Evolutionary conservation across 441 rosid species (phyloP).

Genomic region (Rhodomyrtus psidioides): DNA sequence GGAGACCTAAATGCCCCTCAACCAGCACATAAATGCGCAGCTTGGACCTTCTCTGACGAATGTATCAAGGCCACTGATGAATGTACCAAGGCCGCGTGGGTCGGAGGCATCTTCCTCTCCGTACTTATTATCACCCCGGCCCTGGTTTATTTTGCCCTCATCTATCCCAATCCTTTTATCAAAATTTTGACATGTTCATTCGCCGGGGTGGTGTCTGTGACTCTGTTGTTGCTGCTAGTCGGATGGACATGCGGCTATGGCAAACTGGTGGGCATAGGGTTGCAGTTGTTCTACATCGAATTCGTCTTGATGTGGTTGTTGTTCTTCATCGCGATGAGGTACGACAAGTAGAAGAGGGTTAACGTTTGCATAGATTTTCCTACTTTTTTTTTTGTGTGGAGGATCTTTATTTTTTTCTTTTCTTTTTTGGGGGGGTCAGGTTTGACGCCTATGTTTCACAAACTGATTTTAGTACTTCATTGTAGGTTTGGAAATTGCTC

Average conservation of each 20-base stretch:
- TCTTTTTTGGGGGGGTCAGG: too few relatives aligned
- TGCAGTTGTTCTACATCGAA: fast-evolving
- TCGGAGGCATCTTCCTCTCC: background rate
- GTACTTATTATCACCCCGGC: background rate
- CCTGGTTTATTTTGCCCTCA: background rate
- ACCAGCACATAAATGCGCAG: background rate
- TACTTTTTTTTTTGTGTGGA: too few relatives aligned
- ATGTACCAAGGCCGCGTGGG: background rate
- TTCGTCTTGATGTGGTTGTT: background rate
- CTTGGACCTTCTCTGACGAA: background rate
- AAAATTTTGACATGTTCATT: background rate
- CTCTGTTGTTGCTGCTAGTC: background rate
- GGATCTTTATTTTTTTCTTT: too few relatives aligned
- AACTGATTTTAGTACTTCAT: too few relatives aligned
- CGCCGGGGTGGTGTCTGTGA: background rate
- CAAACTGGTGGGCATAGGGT: background rate
- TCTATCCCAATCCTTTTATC: background rate
- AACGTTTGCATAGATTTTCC: too few relatives aligned
- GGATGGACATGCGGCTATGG: background rate
- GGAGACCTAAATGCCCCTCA: background rate
- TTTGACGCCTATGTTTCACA: too few relatives aligned
- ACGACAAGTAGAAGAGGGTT: background rate
- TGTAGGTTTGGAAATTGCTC: too few relatives aligned
- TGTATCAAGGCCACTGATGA: background rate
- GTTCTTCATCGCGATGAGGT: fast-evolving